Conservation (phyloP, 2,329 filamentous ascomycete species). For the Cyphellophora attinorum region DNA sequence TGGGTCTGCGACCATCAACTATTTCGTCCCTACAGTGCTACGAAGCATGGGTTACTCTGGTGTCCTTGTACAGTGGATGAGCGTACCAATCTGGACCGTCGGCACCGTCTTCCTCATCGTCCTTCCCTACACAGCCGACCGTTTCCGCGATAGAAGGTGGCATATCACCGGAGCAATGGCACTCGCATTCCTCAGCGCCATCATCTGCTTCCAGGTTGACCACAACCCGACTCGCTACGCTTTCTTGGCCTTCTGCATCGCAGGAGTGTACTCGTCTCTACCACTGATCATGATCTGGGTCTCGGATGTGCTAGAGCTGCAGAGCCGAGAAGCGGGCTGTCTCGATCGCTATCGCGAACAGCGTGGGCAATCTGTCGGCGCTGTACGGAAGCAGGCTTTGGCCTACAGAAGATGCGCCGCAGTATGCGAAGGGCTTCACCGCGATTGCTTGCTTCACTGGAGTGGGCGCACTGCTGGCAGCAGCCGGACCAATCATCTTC, state of each 20-base stretch:
- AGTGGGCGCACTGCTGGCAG: neutral
- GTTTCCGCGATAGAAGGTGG: slow-evolving; percentile 20
- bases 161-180: slow-evolving; percentile 20
- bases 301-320: slow-evolving; percentile 62
- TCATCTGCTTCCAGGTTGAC: slow-evolving; percentile 58
- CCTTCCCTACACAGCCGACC: slow-evolving; percentile 22
- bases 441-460: slow-evolving; percentile 4
- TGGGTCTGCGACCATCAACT: slow-evolving; percentile 23
- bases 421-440: slow-evolving; percentile 19
- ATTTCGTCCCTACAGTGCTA: slow-evolving; percentile 25
- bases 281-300: slow-evolving; percentile 64
- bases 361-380: slow-evolving; percentile 56
- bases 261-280: slow-evolving; percentile 23
- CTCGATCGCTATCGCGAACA: slow-evolving; percentile 67
- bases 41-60: slow-evolving; percentile 21
- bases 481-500: neutral
- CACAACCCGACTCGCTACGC: slow-evolving; percentile 53
- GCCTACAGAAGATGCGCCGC: slow-evolving; percentile 28
- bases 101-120: slow-evolving; percentile 22
- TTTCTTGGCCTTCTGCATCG: slow-evolving; percentile 45
- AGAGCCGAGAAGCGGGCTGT: slow-evolving; percentile 65
- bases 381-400: slow-evolving; percentile 66
- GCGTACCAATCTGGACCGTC: slow-evolving; percentile 25
- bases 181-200: slow-evolving; percentile 56
- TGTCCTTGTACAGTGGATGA: slow-evolving; percentile 20